Base-by-base conservation (phyloP, 345 rosid genomes). In the Zanthoxylum bungeanum region DNA sequence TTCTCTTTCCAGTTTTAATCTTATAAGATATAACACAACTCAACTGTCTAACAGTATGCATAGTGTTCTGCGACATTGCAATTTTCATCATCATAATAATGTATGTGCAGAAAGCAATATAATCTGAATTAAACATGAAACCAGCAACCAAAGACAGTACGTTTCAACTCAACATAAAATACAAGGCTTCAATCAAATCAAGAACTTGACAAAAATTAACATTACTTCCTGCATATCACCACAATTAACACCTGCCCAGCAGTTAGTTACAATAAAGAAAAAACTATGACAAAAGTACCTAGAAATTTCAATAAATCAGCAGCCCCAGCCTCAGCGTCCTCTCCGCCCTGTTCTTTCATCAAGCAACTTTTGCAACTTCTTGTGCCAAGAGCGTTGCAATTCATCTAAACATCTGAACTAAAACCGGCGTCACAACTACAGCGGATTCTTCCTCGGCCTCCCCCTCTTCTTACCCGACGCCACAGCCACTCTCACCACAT, bases 391-490 rank as follows among this genome's bases (percentile, higher is more conserved):
- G 6, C 4, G 24, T 52, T 36, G 27, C 34, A 3, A n/a, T 34
- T 50, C 33, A 21, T n/a, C 73, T 25, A 53, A 31, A 69, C 40
- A 9, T 12, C 34, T 39, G 17, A 57, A 28, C 22, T 7, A 28
- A 64, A n/a, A 16, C 27, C 1, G 25, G 19, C 39, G n/a, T 36
- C 37, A 57, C 30, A 19, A 33, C 56, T 24, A 63, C 60, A 46
- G 28, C 0, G 85, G 75, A 77, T 81, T 80, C 76, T 92, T 94
- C 86, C 90, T 82, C 0, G 98, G 97, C 77, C 99, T 84, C 58
- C 98, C 99, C 76, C 98, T 84, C 81, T 86, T 91, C 88, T 19
- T 87, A 39, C 60, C 30, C 52, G 28, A 71, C 5, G 49, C 49
- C 46, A 40, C 65, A 6, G 49, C 49, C 46, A 40, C 65, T 49